A percentile compares a stretch with the other conserved stretches of the same genome.
Conservation (phyloP, 371 early-diverging fungal species). For the Apophysomyces ossiformis region DNA sequence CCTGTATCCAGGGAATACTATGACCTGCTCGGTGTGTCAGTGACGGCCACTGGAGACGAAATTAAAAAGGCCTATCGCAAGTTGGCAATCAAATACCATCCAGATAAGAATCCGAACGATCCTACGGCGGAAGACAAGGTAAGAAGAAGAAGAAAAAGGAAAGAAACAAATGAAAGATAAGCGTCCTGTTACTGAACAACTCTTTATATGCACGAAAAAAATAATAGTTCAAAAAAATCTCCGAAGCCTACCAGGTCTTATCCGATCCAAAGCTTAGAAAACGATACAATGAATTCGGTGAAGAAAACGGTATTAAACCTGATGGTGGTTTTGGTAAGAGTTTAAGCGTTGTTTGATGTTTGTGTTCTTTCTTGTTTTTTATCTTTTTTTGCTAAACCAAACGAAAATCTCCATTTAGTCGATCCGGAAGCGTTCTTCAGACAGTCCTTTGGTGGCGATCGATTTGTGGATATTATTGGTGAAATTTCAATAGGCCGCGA, state of each 20-base stretch:
- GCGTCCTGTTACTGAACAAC: slow-evolving; percentile 89
- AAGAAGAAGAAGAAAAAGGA: slow-evolving; percentile 15
- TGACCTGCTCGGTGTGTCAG: slow-evolving; percentile 85
- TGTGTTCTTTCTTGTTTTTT: background rate
- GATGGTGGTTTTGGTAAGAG: slow-evolving; percentile 75
- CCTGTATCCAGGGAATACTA: slow-evolving; percentile 85
- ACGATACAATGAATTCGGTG: slow-evolving; percentile 86
- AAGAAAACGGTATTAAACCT: slow-evolving; percentile 67
- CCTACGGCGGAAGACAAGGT: slow-evolving; percentile 88
- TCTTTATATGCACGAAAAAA: slow-evolving; percentile 28
- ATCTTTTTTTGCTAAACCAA: background rate
- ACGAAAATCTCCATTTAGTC: slow-evolving; percentile 35
- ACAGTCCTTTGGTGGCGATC: slow-evolving; percentile 94
- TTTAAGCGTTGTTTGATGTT: background rate
- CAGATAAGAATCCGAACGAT: slow-evolving; percentile 88
- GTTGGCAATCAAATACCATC: slow-evolving; percentile 93
- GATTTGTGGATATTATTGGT: slow-evolving; percentile 93
- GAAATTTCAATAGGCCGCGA: slow-evolving; percentile 95
- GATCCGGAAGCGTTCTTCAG: slow-evolving; percentile 94
- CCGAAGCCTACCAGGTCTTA: slow-evolving; percentile 93
- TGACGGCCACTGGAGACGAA: slow-evolving; percentile 81
- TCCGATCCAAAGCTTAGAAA: slow-evolving; percentile 87
- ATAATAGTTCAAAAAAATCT: slow-evolving; percentile 84
- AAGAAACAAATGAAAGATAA: slow-evolving; percentile 85
- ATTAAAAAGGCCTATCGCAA: slow-evolving; percentile 96